These are phyloP conservation scores for Miamiensis avidus DNA, from an alignment of 169 alveolate genomes.

Conservation along the genomic window DNA sequence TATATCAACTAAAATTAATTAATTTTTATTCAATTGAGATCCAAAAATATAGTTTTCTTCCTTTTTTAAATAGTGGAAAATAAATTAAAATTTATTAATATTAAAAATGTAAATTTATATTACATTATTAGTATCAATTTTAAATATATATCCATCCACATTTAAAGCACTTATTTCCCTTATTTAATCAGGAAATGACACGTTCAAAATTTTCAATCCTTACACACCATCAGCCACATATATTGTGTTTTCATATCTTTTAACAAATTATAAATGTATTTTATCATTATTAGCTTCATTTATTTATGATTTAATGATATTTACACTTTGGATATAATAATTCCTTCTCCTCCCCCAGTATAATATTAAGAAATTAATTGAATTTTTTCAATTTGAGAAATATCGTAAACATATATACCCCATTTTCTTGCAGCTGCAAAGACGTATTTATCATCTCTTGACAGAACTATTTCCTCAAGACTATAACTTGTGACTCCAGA, in stretches of 20 bases:
- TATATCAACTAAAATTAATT: background rate
- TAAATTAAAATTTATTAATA: too few relatives aligned
- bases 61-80: background rate
- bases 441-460: background rate
- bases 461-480: background rate
- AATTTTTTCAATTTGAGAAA: too few relatives aligned
- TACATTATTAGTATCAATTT: background rate
- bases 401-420: background rate
- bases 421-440: background rate
- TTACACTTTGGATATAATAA: background rate
- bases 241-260: background rate
- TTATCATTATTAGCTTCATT: too few relatives aligned
- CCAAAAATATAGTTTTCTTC: background rate
- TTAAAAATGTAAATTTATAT: too few relatives aligned
- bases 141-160: background rate
- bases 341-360: background rate
- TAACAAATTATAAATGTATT: too few relatives aligned
- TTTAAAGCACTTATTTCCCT: background rate
- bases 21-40: background rate
- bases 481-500: background rate
- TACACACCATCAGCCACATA: background rate
- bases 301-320: too few relatives aligned
- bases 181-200: background rate
- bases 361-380: too few relatives aligned
- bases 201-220: background rate